Evolutionary conservation across 345 rosid species (phyloP), one percentile per base, ranked within the genome.

Genomic region (Salix dunnii): DNA sequence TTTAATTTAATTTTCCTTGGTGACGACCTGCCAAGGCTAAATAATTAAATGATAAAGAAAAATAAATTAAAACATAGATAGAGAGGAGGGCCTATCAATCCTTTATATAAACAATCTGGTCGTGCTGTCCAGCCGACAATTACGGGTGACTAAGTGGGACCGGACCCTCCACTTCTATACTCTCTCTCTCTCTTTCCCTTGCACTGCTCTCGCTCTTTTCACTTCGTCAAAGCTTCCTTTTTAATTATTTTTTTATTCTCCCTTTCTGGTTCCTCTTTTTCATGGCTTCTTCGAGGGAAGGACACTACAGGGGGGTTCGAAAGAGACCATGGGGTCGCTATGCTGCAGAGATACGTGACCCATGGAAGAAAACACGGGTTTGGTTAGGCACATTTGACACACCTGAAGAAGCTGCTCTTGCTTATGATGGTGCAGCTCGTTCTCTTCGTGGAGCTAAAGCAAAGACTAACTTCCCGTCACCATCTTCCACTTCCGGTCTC

Each of bases 251-350:
- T 27, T 67, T 61, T 30, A 16, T 46, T 27, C 30, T 58, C 76
- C n/a, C 16, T n/a, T 30, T 55, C 11, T 43, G 18, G 40, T 27
- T 12, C 4, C 5, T 40, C 36, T 3, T 3, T 28, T 33, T 43
- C 63, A 87, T 88, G 96, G 87, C 96, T 73, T 84, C 97, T 20
- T 75, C 94, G 27, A 84, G 89, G 20, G 97, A 91, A 71, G 97
- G 90, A 40, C 98, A 91, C 85, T 93, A 89, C 89, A 82, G 97
- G 60, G 98, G 98, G 14, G 98, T 94, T 20, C 70, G 97, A 48
- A 94, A 94, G 94, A 83, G 98, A 81, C 98, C 98, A 13, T 94
- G 98, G 98, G 98, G 98, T 5, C 89, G 97, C 28, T 94, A 92
- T 85, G 97, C 97, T 0, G 98, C 98, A 0, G 98, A 94, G 88